A percentile compares a stretch with the other conserved stretches of the same genome.
These are phyloP conservation scores for Colletotrichum phormii DNA, from an alignment of 2,329 filamentous ascomycete genomes.

Conservation along the genomic window DNA sequence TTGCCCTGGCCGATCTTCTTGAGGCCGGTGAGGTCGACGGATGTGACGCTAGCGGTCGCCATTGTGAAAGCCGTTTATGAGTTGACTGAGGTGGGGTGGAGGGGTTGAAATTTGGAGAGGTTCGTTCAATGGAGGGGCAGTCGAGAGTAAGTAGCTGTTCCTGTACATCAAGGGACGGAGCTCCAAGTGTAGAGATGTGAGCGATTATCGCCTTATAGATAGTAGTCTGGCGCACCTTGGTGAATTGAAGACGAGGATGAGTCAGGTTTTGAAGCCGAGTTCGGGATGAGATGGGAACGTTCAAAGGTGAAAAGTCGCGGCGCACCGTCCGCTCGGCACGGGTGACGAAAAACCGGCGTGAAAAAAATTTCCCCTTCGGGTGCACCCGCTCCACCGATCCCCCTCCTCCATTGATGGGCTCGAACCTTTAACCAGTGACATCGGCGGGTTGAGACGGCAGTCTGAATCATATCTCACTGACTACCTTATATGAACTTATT, in stretches of 20 bases:
- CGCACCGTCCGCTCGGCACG: slow-evolving; percentile 1
- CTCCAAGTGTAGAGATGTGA: too few species aligned
- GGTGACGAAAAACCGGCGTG: slow-evolving; percentile 20
- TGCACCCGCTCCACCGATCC: slow-evolving; percentile 26
- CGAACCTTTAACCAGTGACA: slow-evolving; percentile 12
- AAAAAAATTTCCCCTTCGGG: slow-evolving; percentile 34
- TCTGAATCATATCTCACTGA: background rate
- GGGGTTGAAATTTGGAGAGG: slow-evolving; percentile 24
- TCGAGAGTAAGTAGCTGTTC: too few species aligned
- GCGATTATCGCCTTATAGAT: background rate
- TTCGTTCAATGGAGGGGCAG: background rate
- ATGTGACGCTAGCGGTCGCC: slow-evolving; percentile 31
- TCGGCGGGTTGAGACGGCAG: background rate
- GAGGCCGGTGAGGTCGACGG: slow-evolving; percentile 35
- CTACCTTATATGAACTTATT: too few species aligned
- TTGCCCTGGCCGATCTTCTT: slow-evolving; percentile 62
- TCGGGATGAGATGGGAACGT: slow-evolving; percentile 12
- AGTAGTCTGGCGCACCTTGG: background rate
- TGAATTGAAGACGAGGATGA: slow-evolving; percentile 7
- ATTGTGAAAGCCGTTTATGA: slow-evolving; percentile 4
- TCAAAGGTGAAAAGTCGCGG: slow-evolving; percentile 11
- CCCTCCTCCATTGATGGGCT: background rate
- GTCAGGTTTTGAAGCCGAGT: slow-evolving; percentile 22
- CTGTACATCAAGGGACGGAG: too few species aligned
- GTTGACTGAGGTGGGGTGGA: slow-evolving; percentile 19